Evolutionary conservation across 2,329 filamentous ascomycete genomes (phyloP).

Genomic region (Ceratocystis cubensis): DNA sequence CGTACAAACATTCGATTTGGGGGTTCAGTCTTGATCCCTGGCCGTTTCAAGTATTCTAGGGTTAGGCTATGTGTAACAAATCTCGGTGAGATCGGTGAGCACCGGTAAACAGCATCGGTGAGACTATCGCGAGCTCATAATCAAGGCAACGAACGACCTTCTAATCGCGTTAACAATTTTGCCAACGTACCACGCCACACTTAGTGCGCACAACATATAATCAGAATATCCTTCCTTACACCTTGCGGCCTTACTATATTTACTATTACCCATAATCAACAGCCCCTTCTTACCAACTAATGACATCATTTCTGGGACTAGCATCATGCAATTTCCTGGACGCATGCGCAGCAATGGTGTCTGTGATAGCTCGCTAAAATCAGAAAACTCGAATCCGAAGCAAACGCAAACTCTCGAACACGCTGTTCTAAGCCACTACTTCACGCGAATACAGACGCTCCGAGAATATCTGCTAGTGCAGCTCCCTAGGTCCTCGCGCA

Average conservation of each 20-base stretch:
- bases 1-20: background rate
- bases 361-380: background rate
- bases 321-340: background rate
- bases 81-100: background rate
- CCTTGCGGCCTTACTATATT: background rate
- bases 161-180: too few relatives aligned
- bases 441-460: constrained; percentile 51
- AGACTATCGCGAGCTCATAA: background rate
- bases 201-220: background rate
- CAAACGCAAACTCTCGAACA: background rate
- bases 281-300: background rate
- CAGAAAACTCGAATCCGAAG: background rate
- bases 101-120: background rate
- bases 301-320: background rate
- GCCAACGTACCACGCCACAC: too few relatives aligned
- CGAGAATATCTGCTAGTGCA: constrained; percentile 56
- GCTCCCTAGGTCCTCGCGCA: constrained; percentile 54
- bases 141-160: background rate
- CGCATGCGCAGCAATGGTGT: background rate
- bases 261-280: background rate
- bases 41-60: background rate
- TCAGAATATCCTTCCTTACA: background rate
- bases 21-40: background rate
- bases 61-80: background rate
- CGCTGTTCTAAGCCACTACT: constrained; percentile 36